Percentiles rank a stretch among this genome's conserved stretches.
Evolutionary conservation across 2,329 filamentous ascomycete genomes (phyloP).

Genomic region (Calonectria multiphialidica): DNA sequence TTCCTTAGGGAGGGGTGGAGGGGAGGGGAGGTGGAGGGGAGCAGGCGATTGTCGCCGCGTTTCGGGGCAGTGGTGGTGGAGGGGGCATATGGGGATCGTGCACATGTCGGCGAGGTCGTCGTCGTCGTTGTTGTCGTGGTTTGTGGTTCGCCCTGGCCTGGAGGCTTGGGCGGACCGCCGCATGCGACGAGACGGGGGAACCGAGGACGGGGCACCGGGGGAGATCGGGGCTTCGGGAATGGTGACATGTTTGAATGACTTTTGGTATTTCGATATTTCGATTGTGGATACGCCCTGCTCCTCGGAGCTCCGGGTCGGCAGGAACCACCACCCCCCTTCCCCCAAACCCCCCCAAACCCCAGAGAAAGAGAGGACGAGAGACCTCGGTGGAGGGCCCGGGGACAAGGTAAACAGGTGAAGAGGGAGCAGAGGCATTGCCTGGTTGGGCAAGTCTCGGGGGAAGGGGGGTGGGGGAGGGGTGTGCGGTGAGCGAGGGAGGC

Average conservation of each 20-base stretch:
- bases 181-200: constrained; percentile 15
- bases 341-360: no score
- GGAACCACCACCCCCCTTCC: constrained; percentile 22
- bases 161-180: background rate
- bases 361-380: no score
- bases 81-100: background rate
- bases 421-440: background rate
- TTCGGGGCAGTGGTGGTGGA: background rate
- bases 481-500: constrained; percentile 17
- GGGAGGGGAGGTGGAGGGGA: no score
- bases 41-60: background rate
- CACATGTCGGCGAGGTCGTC: background rate
- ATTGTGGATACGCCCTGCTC: constrained; percentile 33
- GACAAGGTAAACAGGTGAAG: background rate
- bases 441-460: background rate
- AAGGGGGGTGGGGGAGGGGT: background rate
- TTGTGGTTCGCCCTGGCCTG: background rate
- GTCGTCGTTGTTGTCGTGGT: no score
- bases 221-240: constrained; percentile 33
- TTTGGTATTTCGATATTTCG: background rate
- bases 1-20: no score
- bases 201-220: constrained; percentile 20
- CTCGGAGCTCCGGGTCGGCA: constrained; percentile 42
- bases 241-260: constrained; percentile 45
- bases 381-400: constrained; percentile 31